Percentiles rank a stretch among this genome's conserved stretches.
These are phyloP conservation scores for Waltergamsia citrina DNA, from an alignment of 2,329 filamentous ascomycete genomes.

Conservation along the genomic window DNA sequence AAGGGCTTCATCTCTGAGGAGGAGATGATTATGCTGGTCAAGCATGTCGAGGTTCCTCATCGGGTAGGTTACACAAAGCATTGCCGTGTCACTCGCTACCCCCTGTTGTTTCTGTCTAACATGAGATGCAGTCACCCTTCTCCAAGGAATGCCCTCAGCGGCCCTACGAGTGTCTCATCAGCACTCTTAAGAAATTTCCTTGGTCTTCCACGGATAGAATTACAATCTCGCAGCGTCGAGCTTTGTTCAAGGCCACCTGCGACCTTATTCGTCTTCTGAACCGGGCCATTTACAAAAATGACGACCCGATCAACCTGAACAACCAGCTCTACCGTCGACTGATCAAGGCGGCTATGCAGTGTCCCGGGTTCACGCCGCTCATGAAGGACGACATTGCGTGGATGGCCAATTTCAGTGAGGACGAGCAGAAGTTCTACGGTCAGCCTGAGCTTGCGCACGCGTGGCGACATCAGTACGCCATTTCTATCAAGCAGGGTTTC, in stretches of 20 bases:
- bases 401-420: conserved; percentile 21
- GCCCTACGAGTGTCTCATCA: conserved; percentile 56
- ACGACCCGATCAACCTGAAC: conserved; percentile 36
- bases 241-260: conserved; percentile 39
- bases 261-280: conserved; percentile 38
- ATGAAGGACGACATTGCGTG: conserved; percentile 50
- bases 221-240: conserved; percentile 46
- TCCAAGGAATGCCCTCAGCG: conserved; percentile 53
- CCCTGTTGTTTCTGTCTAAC: no score
- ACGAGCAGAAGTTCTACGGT: conserved; percentile 27
- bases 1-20: conserved; percentile 52
- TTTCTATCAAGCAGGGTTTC: conserved; percentile 36
- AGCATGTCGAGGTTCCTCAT: conserved; percentile 51
- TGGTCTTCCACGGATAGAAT: conserved; percentile 50
- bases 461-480: conserved; percentile 44
- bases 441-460: conserved; percentile 35
- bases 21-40: conserved; percentile 54
- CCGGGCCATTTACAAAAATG: conserved; percentile 26
- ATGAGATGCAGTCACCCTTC: conserved; percentile 41
- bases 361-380: conserved; percentile 49
- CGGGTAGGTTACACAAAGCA: no score
- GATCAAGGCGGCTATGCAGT: conserved; percentile 40
- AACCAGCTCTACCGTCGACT: conserved; percentile 43
- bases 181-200: conserved; percentile 52
- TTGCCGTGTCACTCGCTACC: no score